phyloP scores from a whole-genome alignment of 2,329 filamentous ascomycete species.

The Penicillium griseofulvum region DNA sequence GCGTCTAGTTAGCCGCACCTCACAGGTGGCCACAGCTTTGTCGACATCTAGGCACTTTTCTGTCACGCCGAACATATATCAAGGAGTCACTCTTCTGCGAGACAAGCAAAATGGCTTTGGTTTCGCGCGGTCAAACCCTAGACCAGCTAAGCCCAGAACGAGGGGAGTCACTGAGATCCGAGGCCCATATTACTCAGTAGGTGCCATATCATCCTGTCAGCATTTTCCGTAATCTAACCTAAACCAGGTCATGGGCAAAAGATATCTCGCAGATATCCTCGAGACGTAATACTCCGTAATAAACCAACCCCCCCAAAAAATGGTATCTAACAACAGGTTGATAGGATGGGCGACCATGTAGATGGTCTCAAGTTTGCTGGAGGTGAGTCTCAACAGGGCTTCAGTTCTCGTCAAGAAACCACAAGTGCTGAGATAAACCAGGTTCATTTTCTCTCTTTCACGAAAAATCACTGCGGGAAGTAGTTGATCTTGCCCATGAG shows the following conservation, averaged over 20 bases:
- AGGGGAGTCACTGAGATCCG: slow-evolving; percentile 56
- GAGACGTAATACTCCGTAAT: slow-evolving; percentile 45
- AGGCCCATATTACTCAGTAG: slow-evolving; percentile 55
- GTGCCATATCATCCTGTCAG: slow-evolving; percentile 1
- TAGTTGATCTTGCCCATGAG: slow-evolving; percentile 51
- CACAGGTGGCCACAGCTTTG: slow-evolving; percentile 12
- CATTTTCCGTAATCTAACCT: not conserved
- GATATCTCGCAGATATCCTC: slow-evolving; percentile 53
- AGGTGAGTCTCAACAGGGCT: slow-evolving; percentile 23
- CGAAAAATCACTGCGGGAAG: slow-evolving; percentile 46
- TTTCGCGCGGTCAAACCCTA: slow-evolving; percentile 51
- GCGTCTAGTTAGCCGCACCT: slow-evolving; percentile 1
- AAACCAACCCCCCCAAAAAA: too few relatives aligned
- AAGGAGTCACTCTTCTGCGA: slow-evolving; percentile 43
- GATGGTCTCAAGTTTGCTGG: slow-evolving; percentile 58
- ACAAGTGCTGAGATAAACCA: slow-evolving; percentile 11
- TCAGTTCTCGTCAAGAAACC: not conserved
- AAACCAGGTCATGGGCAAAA: slow-evolving; percentile 49
- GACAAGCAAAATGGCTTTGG: slow-evolving; percentile 52
- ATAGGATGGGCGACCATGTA: slow-evolving; percentile 53
- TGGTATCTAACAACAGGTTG: not conserved
- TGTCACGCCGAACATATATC: slow-evolving; percentile 14
- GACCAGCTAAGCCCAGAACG: slow-evolving; percentile 50
- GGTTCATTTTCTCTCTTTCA: slow-evolving; percentile 54
- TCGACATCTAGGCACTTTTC: slow-evolving; percentile 18